These are phyloP conservation scores for Mycogone perniciosa DNA, from an alignment of 2,329 filamentous ascomycete genomes.

Conservation along the genomic window DNA sequence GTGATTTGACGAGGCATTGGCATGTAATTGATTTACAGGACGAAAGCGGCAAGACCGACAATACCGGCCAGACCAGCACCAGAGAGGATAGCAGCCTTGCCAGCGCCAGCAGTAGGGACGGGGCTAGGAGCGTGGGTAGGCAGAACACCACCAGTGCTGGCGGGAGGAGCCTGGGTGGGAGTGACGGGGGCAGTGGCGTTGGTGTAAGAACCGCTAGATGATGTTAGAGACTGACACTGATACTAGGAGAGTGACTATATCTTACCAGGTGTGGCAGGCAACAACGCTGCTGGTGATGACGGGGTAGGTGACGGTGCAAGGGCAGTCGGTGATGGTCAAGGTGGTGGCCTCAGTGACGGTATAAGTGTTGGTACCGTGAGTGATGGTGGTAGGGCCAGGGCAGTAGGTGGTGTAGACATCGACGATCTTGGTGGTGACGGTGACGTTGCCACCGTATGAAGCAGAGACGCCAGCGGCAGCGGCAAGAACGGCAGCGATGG, in stretches of 20 bases:
- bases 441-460: slow-evolving; percentile 36
- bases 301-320: slow-evolving; percentile 60
- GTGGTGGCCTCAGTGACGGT: slow-evolving; percentile 62
- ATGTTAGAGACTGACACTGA: slow-evolving; percentile 16
- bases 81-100: slow-evolving; percentile 50
- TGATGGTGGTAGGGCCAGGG: slow-evolving; percentile 58
- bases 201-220: slow-evolving; percentile 12
- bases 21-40: slow-evolving; percentile 46
- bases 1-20: slow-evolving; percentile 29
- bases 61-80: slow-evolving; percentile 55
- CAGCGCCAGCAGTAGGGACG: slow-evolving; percentile 49
- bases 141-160: slow-evolving; percentile 18
- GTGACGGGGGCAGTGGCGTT: slow-evolving; percentile 27
- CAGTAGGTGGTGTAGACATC: slow-evolving; percentile 66
- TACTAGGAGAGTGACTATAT: background rate
- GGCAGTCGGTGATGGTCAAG: slow-evolving; percentile 66
- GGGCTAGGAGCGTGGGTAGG: slow-evolving; percentile 22
- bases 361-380: slow-evolving; percentile 60
- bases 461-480: slow-evolving; percentile 46
- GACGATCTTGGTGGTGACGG: slow-evolving; percentile 59
- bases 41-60: slow-evolving; percentile 52
- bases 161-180: slow-evolving; percentile 21
- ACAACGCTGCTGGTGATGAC: slow-evolving; percentile 47
- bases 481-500: slow-evolving; percentile 46
- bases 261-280: slow-evolving; percentile 49